Conservation (phyloP, 2,329 filamentous ascomycete species). For the Truncatella angustata region DNA sequence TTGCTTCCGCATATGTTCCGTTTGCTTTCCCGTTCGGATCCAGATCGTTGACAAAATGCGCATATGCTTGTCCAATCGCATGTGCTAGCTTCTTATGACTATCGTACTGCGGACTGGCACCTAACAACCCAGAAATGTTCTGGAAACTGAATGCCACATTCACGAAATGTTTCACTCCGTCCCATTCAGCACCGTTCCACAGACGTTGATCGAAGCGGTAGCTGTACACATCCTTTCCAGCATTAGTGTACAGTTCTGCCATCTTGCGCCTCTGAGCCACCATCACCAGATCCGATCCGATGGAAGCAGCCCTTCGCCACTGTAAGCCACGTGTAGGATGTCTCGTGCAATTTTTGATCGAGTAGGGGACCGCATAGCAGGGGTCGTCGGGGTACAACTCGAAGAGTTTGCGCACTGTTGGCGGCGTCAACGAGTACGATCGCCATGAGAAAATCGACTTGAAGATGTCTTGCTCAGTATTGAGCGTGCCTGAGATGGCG, state of each 20-base stretch:
- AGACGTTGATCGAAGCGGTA: conserved; percentile 49
- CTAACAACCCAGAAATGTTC: conserved; percentile 46
- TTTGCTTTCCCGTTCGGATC: conserved; percentile 36
- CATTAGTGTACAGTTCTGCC: conserved; percentile 37
- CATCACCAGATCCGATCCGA: conserved; percentile 48
- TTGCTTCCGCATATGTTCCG: neutral
- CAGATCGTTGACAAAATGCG: conserved; percentile 40
- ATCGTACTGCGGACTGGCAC: conserved; percentile 41
- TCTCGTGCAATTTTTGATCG: conserved; percentile 34
- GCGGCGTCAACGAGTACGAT: conserved; percentile 43
- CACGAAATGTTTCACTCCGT: conserved; percentile 44
- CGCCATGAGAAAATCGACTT: conserved; percentile 40
- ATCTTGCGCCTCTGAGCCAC: conserved; percentile 44
- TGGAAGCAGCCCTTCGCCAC: conserved; percentile 43
- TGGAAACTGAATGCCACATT: conserved; percentile 50
- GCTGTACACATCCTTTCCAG: conserved; percentile 37
- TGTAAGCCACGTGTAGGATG: conserved; percentile 32
- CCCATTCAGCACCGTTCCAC: conserved; percentile 37
- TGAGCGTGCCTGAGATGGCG: conserved; percentile 33
- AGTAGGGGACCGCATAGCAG: conserved; percentile 41
- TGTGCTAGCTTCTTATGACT: conserved; percentile 32
- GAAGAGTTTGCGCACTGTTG: conserved; percentile 40
- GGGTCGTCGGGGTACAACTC: conserved; percentile 49
- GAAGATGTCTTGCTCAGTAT: conserved; percentile 43
- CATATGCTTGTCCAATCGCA: conserved; percentile 39